These are phyloP conservation scores for Coccomyxa sp. DNA, from an alignment of 139 green algal genomes.

Conservation along the genomic window DNA sequence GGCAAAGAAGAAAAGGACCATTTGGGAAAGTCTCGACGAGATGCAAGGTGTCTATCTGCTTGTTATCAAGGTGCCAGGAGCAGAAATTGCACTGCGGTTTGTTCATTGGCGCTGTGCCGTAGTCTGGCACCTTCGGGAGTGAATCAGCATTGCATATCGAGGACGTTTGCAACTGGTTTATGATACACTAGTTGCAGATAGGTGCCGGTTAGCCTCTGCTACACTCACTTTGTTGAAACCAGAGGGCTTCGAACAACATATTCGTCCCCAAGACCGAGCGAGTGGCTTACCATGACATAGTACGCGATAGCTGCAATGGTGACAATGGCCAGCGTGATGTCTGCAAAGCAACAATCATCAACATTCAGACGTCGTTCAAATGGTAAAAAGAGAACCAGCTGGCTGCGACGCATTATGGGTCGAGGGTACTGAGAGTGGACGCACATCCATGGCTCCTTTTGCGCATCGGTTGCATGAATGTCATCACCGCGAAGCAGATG, in stretches of 20 bases:
- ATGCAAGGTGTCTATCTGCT: too few relatives aligned
- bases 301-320: constrained; percentile 13
- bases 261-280: not conserved
- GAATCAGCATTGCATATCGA: not conserved
- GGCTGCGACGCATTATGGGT: not conserved
- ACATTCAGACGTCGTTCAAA: not conserved
- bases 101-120: not conserved
- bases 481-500: constrained; percentile 7
- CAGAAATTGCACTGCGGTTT: too few relatives aligned
- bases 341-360: constrained; percentile 2
- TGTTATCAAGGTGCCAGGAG: too few relatives aligned
- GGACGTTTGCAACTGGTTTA: not conserved
- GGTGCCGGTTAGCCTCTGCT: too few relatives aligned
- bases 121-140: not conserved
- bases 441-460: constrained; percentile 15
- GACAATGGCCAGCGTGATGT: constrained; percentile 9
- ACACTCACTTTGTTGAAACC: not conserved
- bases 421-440: not conserved
- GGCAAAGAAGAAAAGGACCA: too few relatives aligned
- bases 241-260: not conserved
- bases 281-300: constrained; percentile 10
- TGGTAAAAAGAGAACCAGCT: not conserved
- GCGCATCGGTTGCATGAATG: constrained; percentile 2
- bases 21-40: too few relatives aligned
- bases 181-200: not conserved